These are phyloP conservation scores for Cyclocybe cylindracea DNA, from an alignment of 768 basidiomycete genomes.

Conservation along the genomic window DNA sequence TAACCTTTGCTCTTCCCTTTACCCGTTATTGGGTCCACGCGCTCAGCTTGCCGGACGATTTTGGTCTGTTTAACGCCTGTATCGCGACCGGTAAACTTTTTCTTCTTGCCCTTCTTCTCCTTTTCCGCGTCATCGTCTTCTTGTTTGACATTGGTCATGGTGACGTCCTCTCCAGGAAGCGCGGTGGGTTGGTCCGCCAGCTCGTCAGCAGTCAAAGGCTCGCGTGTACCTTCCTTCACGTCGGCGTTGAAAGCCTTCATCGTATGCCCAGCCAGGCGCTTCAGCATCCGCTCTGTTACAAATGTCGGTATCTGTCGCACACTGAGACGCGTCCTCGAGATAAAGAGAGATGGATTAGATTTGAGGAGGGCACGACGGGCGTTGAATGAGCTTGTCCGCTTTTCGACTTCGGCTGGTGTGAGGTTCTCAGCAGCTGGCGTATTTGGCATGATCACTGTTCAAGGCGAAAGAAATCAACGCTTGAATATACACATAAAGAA, in stretches of 20 bases:
- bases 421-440: slow-evolving; percentile 76
- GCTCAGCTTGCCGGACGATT: slow-evolving; percentile 86
- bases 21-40: slow-evolving; percentile 85
- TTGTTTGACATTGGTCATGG: neutral
- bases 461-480: slow-evolving; percentile 1
- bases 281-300: slow-evolving; percentile 87
- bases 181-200: slow-evolving; percentile 41
- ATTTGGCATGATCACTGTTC: slow-evolving; percentile 85
- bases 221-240: slow-evolving; percentile 60
- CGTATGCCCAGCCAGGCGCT: slow-evolving; percentile 83
- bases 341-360: slow-evolving; percentile 90
- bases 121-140: slow-evolving; percentile 37
- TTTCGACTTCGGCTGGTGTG: slow-evolving; percentile 76
- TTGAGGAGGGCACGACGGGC: slow-evolving; percentile 81
- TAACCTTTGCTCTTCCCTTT: slow-evolving; percentile 92
- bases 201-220: slow-evolving; percentile 74
- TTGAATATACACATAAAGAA: neutral
- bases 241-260: slow-evolving; percentile 79
- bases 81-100: slow-evolving; percentile 29
- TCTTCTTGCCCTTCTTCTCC: slow-evolving; percentile 46
- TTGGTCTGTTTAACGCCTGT: slow-evolving; percentile 82
- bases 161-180: slow-evolving; percentile 14
- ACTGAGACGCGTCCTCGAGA: slow-evolving; percentile 92
- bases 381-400: slow-evolving; percentile 83
- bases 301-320: slow-evolving; percentile 91